Conservation (phyloP, 495 filamentous ascomycete genomes). For the Hypoxylon fragiforme region DNA sequence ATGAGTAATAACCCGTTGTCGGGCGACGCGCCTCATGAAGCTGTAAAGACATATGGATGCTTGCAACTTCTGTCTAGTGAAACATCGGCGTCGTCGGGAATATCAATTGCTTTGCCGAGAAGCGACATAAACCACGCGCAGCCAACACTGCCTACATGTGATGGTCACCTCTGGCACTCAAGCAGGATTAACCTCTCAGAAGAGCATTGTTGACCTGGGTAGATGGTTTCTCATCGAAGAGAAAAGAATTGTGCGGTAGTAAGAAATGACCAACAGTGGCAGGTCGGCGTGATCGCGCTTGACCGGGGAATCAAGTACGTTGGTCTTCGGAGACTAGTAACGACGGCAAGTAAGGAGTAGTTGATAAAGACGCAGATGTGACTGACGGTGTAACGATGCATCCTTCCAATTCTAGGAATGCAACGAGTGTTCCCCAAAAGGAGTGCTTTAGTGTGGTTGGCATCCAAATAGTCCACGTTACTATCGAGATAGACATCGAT, state of each 20-base stretch:
- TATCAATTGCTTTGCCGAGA: background rate
- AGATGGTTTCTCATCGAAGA: background rate
- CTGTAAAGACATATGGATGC: constrained; percentile 1
- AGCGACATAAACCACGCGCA: constrained; percentile 2
- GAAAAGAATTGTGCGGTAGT: too few relatives aligned
- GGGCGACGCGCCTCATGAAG: background rate
- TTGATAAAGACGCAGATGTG: constrained; percentile 1
- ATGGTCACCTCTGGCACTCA: background rate
- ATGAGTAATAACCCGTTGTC: background rate
- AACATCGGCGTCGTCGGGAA: constrained; percentile 4
- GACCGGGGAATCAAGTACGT: background rate
- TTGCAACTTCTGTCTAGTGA: constrained; percentile 1
- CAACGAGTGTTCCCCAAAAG: background rate
- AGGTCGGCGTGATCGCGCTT: background rate
- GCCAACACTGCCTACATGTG: background rate
- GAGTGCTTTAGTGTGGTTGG: constrained; percentile 1
- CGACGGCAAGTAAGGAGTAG: background rate
- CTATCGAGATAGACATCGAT: background rate
- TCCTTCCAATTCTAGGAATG: constrained; percentile 2
- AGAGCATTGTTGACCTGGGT: background rate
- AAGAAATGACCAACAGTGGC: background rate
- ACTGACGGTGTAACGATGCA: constrained; percentile 27
- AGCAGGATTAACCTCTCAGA: background rate
- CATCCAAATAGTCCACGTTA: background rate
- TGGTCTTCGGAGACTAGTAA: background rate